Evolutionary conservation across 2,329 filamentous ascomycete species (phyloP), one percentile per base, ranked within the genome.

Genomic region (Cladosporium sp.): DNA sequence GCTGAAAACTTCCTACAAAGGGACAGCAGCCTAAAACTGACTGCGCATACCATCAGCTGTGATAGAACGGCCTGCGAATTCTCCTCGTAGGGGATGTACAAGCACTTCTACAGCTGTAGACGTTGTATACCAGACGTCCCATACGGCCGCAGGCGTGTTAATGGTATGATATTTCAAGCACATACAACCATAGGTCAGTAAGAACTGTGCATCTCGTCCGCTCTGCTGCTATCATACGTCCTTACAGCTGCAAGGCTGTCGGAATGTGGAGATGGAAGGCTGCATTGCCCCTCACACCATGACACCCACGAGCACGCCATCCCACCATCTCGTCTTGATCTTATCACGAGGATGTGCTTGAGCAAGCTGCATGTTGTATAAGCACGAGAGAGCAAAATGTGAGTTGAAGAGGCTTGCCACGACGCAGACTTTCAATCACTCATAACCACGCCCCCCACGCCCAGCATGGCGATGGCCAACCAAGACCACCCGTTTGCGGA

Each of bases 271-370:
- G 51, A 54, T 54, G 28, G 15, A 54, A n/a, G 26, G 28, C 14
- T 54, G 49, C 49, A 54, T 54, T 54, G 49, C 49, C 49, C 24
- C 49, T 30, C 49, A 54, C 49, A 54, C 26, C 49, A 54, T 54
- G 49, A 54, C 49, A 32, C 21, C 51, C 11, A 26, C 28, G 15
- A 54, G 51, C 51, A 54, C 51, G 51, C 51, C 51, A 54, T 54
- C 51, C 51, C 51, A 34, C 51, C 51, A 54, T 54, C 51, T 54
- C 51, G 28, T 32, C 51, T 54, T 34, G 28, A 4, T 28, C 51
- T n/a, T 18, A 32, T 26, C 7, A 54, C 7, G 26, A 34, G 28
- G 28, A 32, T 32, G 15, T 15, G 51, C 28, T 18, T 32, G 51
- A 32, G 51, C 28, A 54, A 30, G 51, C 51, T 15, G 18, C 51